Percentiles rank a stretch among this genome's conserved stretches.
These are phyloP conservation scores for Rhizophora apiculata DNA, from an alignment of 345 rosid genomes.

Conservation along the genomic window DNA sequence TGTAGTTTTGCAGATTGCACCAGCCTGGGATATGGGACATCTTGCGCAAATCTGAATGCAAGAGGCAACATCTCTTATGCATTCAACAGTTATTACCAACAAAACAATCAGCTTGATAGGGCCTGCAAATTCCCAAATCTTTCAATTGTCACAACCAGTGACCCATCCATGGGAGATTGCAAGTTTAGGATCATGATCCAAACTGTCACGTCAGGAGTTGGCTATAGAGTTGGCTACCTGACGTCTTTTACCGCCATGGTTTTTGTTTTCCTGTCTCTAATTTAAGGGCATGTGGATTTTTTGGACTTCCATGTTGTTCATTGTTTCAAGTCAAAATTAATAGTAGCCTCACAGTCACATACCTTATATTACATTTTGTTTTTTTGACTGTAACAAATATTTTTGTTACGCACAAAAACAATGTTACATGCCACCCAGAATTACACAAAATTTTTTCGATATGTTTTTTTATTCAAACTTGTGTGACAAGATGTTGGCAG, in stretches of 20 bases:
- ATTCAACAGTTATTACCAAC: conserved; percentile 63
- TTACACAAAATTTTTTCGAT: no score
- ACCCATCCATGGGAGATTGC: conserved; percentile 57
- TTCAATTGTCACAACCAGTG: conserved; percentile 30
- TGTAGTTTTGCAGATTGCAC: conserved; percentile 68
- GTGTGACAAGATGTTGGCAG: no score
- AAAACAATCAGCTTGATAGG: conserved; percentile 45
- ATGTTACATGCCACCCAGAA: no score
- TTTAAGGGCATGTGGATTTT: not conserved
- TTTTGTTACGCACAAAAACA: no score
- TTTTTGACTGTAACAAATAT: no score
- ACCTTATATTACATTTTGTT: no score
- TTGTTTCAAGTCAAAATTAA: no score
- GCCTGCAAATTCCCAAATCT: conserved; percentile 59
- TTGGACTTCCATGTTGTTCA: no score
- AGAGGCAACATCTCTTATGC: conserved; percentile 61
- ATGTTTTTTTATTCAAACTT: no score
- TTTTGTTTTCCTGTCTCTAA: conserved; percentile 21
- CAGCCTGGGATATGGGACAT: conserved; percentile 53
- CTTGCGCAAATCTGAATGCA: conserved; percentile 45
- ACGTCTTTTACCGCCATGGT: conserved; percentile 9
- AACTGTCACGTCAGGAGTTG: conserved; percentile 14
- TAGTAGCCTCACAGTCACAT: no score
- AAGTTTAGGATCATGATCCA: conserved; percentile 55
- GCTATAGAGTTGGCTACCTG: conserved; percentile 4